These are phyloP conservation scores for Pseudogymnoascus sp. DNA, from an alignment of 2,329 filamentous ascomycete species.

Conservation along the genomic window DNA sequence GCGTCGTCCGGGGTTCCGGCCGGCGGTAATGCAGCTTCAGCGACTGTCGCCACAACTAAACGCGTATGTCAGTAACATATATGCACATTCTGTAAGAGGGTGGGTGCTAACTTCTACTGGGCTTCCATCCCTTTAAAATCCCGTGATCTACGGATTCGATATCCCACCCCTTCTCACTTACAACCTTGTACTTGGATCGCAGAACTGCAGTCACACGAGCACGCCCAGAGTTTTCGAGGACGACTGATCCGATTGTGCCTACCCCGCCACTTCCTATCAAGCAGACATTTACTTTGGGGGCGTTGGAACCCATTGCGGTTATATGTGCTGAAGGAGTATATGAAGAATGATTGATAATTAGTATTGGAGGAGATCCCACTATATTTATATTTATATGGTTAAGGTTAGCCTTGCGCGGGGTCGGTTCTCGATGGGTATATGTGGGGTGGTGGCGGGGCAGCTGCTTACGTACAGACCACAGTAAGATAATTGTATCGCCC, in stretches of 20 bases:
- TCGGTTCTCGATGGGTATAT: constrained; percentile 4
- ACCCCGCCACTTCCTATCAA: constrained; percentile 22
- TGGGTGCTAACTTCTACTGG: constrained; percentile 16
- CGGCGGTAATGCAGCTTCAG: background rate
- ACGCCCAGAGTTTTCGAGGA: constrained; percentile 19
- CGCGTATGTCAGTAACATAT: background rate
- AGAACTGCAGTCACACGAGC: constrained; percentile 21
- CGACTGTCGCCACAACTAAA: constrained; percentile 2
- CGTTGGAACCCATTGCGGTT: background rate
- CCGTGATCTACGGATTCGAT: constrained; percentile 23
- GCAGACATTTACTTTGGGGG: constrained; percentile 17
- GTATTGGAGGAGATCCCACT: background rate
- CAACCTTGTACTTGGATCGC: constrained; percentile 21
- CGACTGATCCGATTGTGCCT: constrained; percentile 23
- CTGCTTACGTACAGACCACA: background rate
- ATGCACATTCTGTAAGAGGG: background rate
- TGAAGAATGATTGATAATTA: background rate
- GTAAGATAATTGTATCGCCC: background rate
- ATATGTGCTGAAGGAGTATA: background rate
- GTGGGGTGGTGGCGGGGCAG: background rate
- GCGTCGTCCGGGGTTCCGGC: constrained; percentile 9
- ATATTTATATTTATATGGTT: background rate
- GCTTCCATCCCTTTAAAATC: constrained; percentile 18
- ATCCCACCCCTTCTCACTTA: constrained; percentile 19
- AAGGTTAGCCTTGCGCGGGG: constrained; percentile 1